phyloP scores from a whole-genome alignment of 805 yeast species.

The Phaffomyces thermotolerans region DNA sequence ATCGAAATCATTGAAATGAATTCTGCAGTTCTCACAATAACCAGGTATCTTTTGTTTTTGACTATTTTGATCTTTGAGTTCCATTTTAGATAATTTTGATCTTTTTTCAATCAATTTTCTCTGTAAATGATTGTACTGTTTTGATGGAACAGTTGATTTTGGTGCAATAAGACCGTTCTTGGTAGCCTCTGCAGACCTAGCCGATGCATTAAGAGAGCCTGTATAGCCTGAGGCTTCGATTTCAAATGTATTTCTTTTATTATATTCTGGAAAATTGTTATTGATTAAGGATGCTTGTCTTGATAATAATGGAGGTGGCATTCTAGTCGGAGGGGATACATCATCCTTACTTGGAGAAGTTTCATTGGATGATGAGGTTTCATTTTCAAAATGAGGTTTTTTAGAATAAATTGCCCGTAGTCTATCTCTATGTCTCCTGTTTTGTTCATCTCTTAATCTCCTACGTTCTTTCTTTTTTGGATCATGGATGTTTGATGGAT shows the following conservation, averaged over 20 bases:
- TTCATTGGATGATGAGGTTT: slow-evolving; percentile 1
- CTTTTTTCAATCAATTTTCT: slow-evolving; percentile 29
- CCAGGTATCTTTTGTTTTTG: slow-evolving; percentile 43
- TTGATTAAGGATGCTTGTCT: slow-evolving; percentile 17
- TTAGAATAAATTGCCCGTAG: slow-evolving; percentile 16
- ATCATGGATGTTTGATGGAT: slow-evolving; percentile 34
- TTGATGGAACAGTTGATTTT: slow-evolving; percentile 48
- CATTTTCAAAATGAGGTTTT: background rate
- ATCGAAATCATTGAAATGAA: slow-evolving; percentile 71
- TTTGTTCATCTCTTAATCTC: slow-evolving; percentile 21
- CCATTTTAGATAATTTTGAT: slow-evolving; percentile 13
- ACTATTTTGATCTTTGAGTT: slow-evolving; percentile 5
- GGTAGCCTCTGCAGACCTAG: slow-evolving; percentile 20
- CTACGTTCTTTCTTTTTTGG: slow-evolving; percentile 32
- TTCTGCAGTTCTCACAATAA: slow-evolving; percentile 90
- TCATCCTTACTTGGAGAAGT: slow-evolving; percentile 1
- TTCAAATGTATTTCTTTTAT: slow-evolving; percentile 36
- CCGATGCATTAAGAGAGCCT: slow-evolving; percentile 30
- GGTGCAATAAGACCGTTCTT: slow-evolving; percentile 60
- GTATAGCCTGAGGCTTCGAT: slow-evolving; percentile 57
- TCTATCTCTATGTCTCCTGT: slow-evolving; percentile 35
- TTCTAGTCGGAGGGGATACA: background rate
- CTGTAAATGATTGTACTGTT: slow-evolving; percentile 41
- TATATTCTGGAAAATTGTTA: slow-evolving; percentile 17
- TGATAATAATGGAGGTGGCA: slow-evolving; percentile 18